Evolutionary conservation across 2,329 filamentous ascomycete species (phyloP).

Genomic region (Phyllachora maydis): DNA sequence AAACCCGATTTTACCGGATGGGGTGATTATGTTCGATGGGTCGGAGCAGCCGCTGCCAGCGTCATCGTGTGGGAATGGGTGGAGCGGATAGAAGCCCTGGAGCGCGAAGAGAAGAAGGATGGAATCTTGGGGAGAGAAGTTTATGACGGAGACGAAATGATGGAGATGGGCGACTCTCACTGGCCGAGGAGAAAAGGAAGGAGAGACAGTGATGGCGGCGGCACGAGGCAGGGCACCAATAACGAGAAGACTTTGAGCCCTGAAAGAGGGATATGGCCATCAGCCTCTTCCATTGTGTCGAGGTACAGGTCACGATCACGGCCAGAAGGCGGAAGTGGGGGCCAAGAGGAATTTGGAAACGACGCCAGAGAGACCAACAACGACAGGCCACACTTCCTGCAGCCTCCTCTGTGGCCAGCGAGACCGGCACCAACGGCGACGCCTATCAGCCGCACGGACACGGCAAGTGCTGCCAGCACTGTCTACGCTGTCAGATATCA

Average conservation of each 20-base stretch:
- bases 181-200: conserved; percentile 20
- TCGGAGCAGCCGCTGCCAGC: conserved; percentile 82
- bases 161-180: conserved; percentile 37
- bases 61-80: conserved; percentile 99
- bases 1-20: conserved; percentile 72
- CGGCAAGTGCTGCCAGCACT: conserved; percentile 41
- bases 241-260: too few species aligned
- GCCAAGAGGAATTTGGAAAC: too few species aligned
- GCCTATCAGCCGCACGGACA: conserved; percentile 39
- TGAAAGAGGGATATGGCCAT: too few species aligned
- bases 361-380: conserved; percentile 7
- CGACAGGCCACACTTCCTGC: conserved; percentile 15
- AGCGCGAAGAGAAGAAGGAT: conserved; percentile 85
- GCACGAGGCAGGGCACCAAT: too few species aligned
- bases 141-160: conserved; percentile 86
- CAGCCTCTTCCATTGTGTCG: conserved; percentile 17
- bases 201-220: conserved; percentile 11
- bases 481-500: conserved; percentile 43
- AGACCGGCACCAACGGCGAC: conserved; percentile 32
- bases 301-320: conserved; percentile 14
- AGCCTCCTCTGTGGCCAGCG: conserved; percentile 31
- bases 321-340: conserved; percentile 3
- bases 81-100: conserved; percentile 77
- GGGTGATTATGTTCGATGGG: conserved; percentile 93
- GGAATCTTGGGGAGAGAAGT: conserved; percentile 80